phyloP scores from a whole-genome alignment of 768 basidiomycete genomes.

The Melanogaster broomeanus region DNA sequence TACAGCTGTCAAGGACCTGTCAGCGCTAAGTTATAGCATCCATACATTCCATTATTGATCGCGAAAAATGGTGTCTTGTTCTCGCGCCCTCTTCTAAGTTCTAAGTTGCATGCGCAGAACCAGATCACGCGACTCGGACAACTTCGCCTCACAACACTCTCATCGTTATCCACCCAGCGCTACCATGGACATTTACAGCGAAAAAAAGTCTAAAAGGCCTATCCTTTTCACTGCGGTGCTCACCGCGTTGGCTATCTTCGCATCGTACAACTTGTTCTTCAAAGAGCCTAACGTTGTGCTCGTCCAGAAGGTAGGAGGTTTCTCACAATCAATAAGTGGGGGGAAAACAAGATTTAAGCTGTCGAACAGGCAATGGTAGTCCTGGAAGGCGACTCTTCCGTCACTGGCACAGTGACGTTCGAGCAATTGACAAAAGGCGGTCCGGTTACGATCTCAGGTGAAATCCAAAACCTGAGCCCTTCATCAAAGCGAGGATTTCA shows the following conservation, averaged over 20 bases:
- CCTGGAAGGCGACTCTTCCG: slow-evolving; percentile 59
- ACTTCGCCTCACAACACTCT: not conserved
- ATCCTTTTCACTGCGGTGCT: slow-evolving; percentile 14
- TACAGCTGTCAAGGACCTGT: too few species aligned
- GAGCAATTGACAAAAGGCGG: slow-evolving; percentile 49
- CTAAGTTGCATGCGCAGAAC: too few species aligned
- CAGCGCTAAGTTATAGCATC: too few species aligned
- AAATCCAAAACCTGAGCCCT: slow-evolving; percentile 59
- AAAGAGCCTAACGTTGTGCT: slow-evolving; percentile 13
- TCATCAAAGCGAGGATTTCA: slow-evolving; percentile 72
- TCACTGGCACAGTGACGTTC: slow-evolving; percentile 68
- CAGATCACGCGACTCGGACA: not conserved
- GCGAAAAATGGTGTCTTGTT: too few species aligned
- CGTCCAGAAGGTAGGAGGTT: slow-evolving; percentile 21
- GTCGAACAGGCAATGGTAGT: slow-evolving; percentile 54
- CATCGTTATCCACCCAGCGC: not conserved
- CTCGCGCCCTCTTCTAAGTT: too few species aligned
- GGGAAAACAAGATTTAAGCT: not conserved
- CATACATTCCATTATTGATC: too few species aligned
- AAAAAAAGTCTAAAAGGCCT: slow-evolving; percentile 23
- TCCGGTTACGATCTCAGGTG: slow-evolving; percentile 63
- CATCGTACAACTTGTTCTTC: slow-evolving; percentile 20
- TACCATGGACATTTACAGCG: slow-evolving; percentile 21
- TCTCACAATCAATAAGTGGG: not conserved
- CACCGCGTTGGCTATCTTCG: slow-evolving; percentile 16